Base-by-base conservation (phyloP, 352 stramenopile genomes). In the Phytophthora europaea region DNA sequence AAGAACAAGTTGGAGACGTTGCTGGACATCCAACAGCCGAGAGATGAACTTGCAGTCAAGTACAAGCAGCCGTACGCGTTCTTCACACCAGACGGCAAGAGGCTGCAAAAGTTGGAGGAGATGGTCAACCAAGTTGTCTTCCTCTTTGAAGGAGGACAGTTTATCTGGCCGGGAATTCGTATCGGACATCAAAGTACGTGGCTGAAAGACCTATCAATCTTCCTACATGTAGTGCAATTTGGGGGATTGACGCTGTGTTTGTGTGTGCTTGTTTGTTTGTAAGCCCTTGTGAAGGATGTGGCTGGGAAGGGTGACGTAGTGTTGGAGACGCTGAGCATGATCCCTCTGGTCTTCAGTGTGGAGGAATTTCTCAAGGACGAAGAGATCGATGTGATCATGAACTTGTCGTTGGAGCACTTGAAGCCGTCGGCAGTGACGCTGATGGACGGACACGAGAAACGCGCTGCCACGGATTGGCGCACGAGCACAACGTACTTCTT, bases 401-500 rank as follows among this genome's bases (percentile, higher is more conserved):
- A 90, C 8, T 75, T 93, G 54, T 93, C 88, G 15, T 64, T 93
- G 65, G 71, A 84, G 15, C 82, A 94, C 65, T 64, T 93, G 20
- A 75, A 79, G 43, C 84, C 88, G 4, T 94, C 88, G 22, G 81
- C 71, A 5, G 88, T 95, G 54, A 82, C 80, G 47, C 80, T 87
- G 23, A 78, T 84, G 26, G 88, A 94, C 63, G 87, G 83, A 34
- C 84, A 95, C 57, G 85, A 92, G 61, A 86, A 86, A 51, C 87
- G 87, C 10, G 78, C 88, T 2, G 38, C 85, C 15, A 93, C 85
- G 5, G 85, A 93, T 61, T 94, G 86, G 88, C 79, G 88, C n/a
- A 95, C 88, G 34, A 93, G 85, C 66, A 95, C 84, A 23, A 95
- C 85, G 51, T 93, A 92, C 66, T 95, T 89, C 26, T 52, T 95